phyloP scores from a whole-genome alignment of 164 flowering plant species.

The Litsea cubeba region DNA sequence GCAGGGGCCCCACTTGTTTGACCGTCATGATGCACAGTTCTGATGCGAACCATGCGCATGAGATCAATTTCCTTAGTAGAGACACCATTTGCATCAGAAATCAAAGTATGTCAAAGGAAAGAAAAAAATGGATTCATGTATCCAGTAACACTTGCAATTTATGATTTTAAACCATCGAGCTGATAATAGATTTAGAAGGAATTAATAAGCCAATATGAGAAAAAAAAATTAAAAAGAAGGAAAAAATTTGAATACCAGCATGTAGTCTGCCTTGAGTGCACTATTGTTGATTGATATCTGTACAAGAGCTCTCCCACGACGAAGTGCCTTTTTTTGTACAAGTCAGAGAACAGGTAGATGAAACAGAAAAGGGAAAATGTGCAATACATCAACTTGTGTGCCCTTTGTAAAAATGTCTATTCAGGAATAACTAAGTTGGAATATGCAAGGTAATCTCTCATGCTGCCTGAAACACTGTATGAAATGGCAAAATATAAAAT shows the following conservation, averaged over 20 bases:
- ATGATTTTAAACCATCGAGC: background rate
- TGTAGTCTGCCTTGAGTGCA: conserved; percentile 59
- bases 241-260: conserved; percentile 44
- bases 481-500: background rate
- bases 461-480: background rate
- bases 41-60: too few species aligned
- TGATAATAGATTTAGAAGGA: background rate
- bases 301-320: conserved; percentile 72
- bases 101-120: background rate
- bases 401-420: too few species aligned
- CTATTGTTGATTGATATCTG: conserved; percentile 43
- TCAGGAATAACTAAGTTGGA: too few species aligned
- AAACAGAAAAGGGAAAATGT: background rate
- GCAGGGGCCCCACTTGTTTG: too few species aligned
- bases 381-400: background rate
- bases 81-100: background rate
- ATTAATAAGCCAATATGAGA: background rate
- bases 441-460: background rate
- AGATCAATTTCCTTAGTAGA: background rate
- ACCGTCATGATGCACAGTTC: too few species aligned
- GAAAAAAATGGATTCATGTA: background rate
- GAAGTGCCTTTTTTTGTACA: conserved; percentile 38
- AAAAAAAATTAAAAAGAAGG: background rate
- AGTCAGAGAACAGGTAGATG: background rate
- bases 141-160: background rate